Evolutionary conservation across 805 yeast species (phyloP), one percentile per base, ranked within the genome.

Genomic region (Kuraishia floccosa): DNA sequence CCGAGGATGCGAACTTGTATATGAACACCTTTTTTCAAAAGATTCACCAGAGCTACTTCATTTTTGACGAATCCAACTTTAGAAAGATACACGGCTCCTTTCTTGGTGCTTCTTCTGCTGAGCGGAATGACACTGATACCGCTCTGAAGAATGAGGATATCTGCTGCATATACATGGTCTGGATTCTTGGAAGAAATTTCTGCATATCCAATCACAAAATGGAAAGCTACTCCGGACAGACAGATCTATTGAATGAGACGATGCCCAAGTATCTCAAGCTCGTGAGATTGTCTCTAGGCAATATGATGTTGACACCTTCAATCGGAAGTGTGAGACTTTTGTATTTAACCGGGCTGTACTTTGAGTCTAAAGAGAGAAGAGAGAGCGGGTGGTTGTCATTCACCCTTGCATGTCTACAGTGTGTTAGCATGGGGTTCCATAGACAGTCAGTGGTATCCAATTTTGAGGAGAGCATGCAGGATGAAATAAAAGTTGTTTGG

Each of bases 381-480:
- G 73, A 67, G 35, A 57, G 66, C 30, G 66, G 68, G 0, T 68
- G 66, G 56, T 58, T 64, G 37, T 37, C 67, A 28, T 46, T 65
- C 43, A 65, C 66, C 26, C 35, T 64, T 27, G 72, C 72, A 6
- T 54, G 64, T 1, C 50, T 66, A 31, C 73, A 68, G 42, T 57
- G 66, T 1, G 52, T 60, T 17, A 54, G 69, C n/a, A 42, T 67
- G 12, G 73, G 73, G 1, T 43, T 66, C 3, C 70, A 67, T 39
- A 49, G 64, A 31, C 54, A 50, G 27, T 44, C 57, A 18, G 54
- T 56, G 20, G 58, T 54, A 6, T 44, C 49, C 30, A 55, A 53
- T 33, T 55, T 55, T 28, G 47, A 42, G 20, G 42, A 35, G 18
- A 52, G 46, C n/a, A 52, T 49, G 27, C 49, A 54, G 3, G 63